A percentile compares a stretch with the other conserved stretches of the same genome.
Conservation (phyloP, 75 land plant genomes). For the Gnetum montanum region DNA sequence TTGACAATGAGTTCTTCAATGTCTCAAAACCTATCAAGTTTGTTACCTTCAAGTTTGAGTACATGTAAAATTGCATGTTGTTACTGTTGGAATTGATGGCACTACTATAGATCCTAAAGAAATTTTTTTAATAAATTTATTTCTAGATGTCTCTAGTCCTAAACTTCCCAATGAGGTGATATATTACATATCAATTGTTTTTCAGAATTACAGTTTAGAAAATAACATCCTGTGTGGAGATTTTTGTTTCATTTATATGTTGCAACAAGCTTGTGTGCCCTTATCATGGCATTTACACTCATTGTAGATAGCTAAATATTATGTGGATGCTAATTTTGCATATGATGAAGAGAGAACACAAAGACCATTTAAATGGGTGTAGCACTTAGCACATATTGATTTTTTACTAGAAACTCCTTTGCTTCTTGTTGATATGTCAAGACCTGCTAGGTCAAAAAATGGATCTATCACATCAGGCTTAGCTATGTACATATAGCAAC, state of each 20-base stretch:
- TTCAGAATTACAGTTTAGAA: too few species aligned
- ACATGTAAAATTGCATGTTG: conserved; percentile 69
- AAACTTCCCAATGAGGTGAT: conserved; percentile 85
- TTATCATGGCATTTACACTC: background rate
- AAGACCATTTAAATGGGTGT: conserved; percentile 91
- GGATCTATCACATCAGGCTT: conserved; percentile 46
- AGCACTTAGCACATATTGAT: conserved; percentile 92
- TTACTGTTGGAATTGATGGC: conserved; percentile 77
- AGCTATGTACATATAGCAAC: conserved; percentile 62
- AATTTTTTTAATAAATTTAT: conserved; percentile 67
- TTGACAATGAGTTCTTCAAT: conserved; percentile 44
- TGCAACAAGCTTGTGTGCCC: background rate
- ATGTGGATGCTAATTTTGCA: conserved; percentile 27
- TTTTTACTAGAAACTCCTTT: conserved; percentile 76
- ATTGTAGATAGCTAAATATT: conserved; percentile 64
- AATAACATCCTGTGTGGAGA: background rate
- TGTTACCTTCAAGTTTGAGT: conserved; percentile 70
- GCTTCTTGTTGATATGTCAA: conserved; percentile 13
- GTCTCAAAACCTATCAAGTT: conserved; percentile 39
- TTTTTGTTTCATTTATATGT: background rate
- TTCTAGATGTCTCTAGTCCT: conserved; percentile 90
- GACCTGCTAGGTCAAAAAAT: conserved; percentile 22
- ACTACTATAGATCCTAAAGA: conserved; percentile 29
- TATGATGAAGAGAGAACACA: conserved; percentile 49
- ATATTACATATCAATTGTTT: background rate